A percentile compares a stretch with the other conserved stretches of the same genome.
These are phyloP conservation scores for Phlebopus sp. DNA, from an alignment of 1,284 basidiomycete genomes.

Conservation along the genomic window DNA sequence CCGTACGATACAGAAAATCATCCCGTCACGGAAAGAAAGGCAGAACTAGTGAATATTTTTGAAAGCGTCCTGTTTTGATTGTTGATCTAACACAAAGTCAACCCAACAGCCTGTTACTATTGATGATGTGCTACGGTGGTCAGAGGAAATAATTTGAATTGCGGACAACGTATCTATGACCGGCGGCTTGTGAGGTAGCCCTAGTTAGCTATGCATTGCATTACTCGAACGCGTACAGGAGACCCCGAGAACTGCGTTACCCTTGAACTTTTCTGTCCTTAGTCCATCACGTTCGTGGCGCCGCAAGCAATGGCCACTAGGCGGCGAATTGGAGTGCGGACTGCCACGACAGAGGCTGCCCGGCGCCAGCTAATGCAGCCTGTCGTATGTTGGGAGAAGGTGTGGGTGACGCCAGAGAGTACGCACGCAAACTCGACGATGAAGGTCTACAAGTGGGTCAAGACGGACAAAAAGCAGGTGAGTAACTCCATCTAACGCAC, in stretches of 20 bases:
- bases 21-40: constrained; percentile 1
- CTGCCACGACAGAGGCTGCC: constrained; percentile 72
- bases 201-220: no score
- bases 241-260: neutral
- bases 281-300: neutral
- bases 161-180: no score
- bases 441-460: constrained; percentile 70
- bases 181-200: no score
- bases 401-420: constrained; percentile 57
- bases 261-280: neutral
- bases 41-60: constrained; percentile 16
- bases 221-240: neutral
- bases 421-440: constrained; percentile 53
- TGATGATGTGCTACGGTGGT: constrained; percentile 56
- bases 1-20: constrained; percentile 1
- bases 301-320: constrained; percentile 56
- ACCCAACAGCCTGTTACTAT: constrained; percentile 19
- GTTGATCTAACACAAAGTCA: constrained; percentile 10
- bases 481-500: constrained; percentile 16
- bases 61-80: neutral
- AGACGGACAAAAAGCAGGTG: constrained; percentile 71
- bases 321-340: constrained; percentile 71
- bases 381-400: constrained; percentile 75
- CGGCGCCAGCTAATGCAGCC: constrained; percentile 79
- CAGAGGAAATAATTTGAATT: constrained; percentile 48